These are phyloP conservation scores for Penicillium sp. DNA, from an alignment of 2,329 filamentous ascomycete species.

Conservation along the genomic window DNA sequence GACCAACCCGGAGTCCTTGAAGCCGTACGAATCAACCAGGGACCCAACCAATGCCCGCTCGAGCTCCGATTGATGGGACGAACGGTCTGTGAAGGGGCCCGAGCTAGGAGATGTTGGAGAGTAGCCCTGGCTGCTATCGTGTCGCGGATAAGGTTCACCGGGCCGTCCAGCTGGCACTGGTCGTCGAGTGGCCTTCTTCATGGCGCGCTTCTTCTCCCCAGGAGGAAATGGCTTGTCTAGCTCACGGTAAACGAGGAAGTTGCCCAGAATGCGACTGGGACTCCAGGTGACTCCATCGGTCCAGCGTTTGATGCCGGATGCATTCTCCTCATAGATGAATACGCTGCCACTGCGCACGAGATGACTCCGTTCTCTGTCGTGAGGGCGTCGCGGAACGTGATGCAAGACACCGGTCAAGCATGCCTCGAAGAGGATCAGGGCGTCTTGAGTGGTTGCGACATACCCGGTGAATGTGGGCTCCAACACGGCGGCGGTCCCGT, in stretches of 20 bases:
- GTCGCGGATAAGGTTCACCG: slow-evolving; percentile 54
- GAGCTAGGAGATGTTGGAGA: slow-evolving; percentile 39
- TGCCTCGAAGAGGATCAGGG: slow-evolving; percentile 76
- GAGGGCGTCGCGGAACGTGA: slow-evolving; percentile 79
- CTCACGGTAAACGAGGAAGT: slow-evolving; percentile 83
- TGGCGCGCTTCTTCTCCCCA: slow-evolving; percentile 80
- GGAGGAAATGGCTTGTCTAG: slow-evolving; percentile 74
- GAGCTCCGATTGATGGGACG: slow-evolving; percentile 43
- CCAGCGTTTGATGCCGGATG: slow-evolving; percentile 91
- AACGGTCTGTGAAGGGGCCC: slow-evolving; percentile 38
- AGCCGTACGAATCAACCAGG: slow-evolving; percentile 83
- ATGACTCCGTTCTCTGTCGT: slow-evolving; percentile 75
- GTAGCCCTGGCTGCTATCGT: slow-evolving; percentile 39
- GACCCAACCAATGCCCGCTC: slow-evolving; percentile 72
- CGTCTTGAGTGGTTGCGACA: slow-evolving; percentile 70
- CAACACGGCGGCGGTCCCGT: slow-evolving; percentile 50
- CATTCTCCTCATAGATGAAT: slow-evolving; percentile 89
- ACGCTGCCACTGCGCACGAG: slow-evolving; percentile 82
- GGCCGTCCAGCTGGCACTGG: slow-evolving; percentile 46
- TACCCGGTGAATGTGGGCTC: slow-evolving; percentile 67
- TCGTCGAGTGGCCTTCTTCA: slow-evolving; percentile 64
- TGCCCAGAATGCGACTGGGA: slow-evolving; percentile 79
- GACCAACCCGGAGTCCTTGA: slow-evolving; percentile 77
- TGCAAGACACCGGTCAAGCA: slow-evolving; percentile 68
- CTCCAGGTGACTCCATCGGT: slow-evolving; percentile 91